Base-by-base conservation (phyloP, 78 protist genomes). In the Dictyostelium firmibasis region DNA sequence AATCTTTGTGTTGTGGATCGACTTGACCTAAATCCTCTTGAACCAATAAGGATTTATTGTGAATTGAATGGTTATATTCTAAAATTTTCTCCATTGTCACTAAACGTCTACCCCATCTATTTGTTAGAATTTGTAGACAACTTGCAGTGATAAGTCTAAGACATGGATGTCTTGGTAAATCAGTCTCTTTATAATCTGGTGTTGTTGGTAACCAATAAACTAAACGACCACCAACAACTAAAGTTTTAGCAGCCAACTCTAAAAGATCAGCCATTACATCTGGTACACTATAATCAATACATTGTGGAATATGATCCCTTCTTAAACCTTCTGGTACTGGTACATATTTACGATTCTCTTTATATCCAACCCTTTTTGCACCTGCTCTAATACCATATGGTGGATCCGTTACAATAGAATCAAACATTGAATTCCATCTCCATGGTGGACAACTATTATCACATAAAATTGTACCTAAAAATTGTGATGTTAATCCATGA, bases 151-250 rank as follows among this genome's bases (percentile, higher is more conserved):
- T 47, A 33, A 96, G 35, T 29, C 16, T 62, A 18, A 96, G 43
- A 72, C 95, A 86, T 35, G 97, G 97, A 83, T 96, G 97, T 31
- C 53, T 83, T 36, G 97, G 97, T 69, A 96, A 67, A 64, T 96
- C 97, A 8, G 81, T 69, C 53, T 70, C 85, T 62, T 83, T 76
- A 57, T 91, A 95, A 84, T 95, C 92, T 57, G 82, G 91, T 25
- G 97, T 92, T 0, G 97, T 86, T 86, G 98, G 98, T 41, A 97
- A 92, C 98, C 98, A 97, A 82, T 85, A 97, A 31, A 96, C 98
- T 29, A 97, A 76, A n/a, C 97, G 79, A 43, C 98, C 98, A 41
- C 96, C 96, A 23, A 95, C 50, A 2, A 85, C 95, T 20, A 97
- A 84, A n/a, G 47, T 43, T 84, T 82, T 44, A 3, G 97, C 97